A percentile compares a stretch with the other conserved stretches of the same genome.
These are phyloP conservation scores for Pleurotus cornucopiae DNA, from an alignment of 768 basidiomycete species.

Conservation along the genomic window DNA sequence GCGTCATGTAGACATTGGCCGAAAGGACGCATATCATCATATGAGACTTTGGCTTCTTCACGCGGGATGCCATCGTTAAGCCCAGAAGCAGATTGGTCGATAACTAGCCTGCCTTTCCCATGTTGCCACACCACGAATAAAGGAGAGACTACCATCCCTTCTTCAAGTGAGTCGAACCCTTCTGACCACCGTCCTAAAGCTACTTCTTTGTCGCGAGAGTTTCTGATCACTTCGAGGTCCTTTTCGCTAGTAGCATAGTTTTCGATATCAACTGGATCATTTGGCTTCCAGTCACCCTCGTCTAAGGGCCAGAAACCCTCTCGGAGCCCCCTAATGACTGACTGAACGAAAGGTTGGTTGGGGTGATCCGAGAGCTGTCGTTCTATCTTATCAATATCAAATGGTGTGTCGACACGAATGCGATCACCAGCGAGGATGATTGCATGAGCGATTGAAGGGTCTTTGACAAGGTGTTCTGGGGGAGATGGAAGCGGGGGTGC, in stretches of 20 bases:
- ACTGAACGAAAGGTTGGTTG: constrained; percentile 22
- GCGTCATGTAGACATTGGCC: constrained; percentile 12
- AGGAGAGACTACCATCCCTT: constrained; percentile 23
- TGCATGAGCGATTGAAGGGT: neutral
- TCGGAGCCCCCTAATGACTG: constrained; percentile 16
- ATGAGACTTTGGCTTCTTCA: constrained; percentile 16
- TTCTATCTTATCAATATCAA: constrained; percentile 19
- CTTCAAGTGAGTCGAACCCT: constrained; percentile 13
- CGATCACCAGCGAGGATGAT: constrained; percentile 7
- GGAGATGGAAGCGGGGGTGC: neutral
- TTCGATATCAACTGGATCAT: neutral
- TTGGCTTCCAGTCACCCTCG: neutral
- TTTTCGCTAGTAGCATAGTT: constrained; percentile 12
- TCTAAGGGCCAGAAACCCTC: constrained; percentile 29
- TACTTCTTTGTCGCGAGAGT: constrained; percentile 16
- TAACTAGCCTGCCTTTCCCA: constrained; percentile 21
- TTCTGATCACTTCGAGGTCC: constrained; percentile 13
- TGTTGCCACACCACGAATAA: constrained; percentile 23
- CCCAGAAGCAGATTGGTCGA: constrained; percentile 20
- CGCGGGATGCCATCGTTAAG: constrained; percentile 16
- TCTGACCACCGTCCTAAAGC: constrained; percentile 14
- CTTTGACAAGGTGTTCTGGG: neutral
- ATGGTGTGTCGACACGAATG: constrained; percentile 19
- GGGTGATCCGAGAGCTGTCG: constrained; percentile 19
- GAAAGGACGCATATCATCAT: constrained; percentile 20